Evolutionary conservation across 2,329 filamentous ascomycete species (phyloP), one percentile per base, ranked within the genome.

Genomic region (Fonsecaea nubica): DNA sequence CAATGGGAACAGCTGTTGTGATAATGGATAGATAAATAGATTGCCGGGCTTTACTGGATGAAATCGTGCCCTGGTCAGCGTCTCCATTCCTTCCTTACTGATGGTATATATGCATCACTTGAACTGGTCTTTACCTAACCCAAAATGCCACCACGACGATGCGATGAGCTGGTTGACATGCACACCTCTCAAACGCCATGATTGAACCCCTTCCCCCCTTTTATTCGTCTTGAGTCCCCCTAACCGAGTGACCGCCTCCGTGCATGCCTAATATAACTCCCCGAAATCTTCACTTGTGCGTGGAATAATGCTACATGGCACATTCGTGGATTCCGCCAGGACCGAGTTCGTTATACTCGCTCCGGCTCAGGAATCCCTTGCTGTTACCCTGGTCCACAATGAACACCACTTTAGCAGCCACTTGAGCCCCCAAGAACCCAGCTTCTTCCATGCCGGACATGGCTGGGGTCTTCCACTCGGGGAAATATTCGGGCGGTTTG

Each of bases 371-470:
- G 76, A 89, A 92, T 0, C 88, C 89, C 77, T 91, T 90, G 71
- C 81, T 87, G 55, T 84, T 77, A 4, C 88, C 88, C 71, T 88
- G 86, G 74, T 92, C 89, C 2, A 88, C 82, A 9, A 90, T 85
- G 76, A 91, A 92, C 57, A 91, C 79, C 25, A 91, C 87, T 78
- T 90, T 91, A 1, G 91, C 92, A 1, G 91, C 92, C 36, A 97
- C 90, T 79, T 96, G 92, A 2, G 92, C 91, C 10, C 93, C 93
- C 6, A 97, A 82, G 79, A 97, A 97, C 75, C 89, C 87, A 57
- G 91, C 88, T 79, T 97, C 93, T 75, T 97, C 93, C 74, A 85
- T 87, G 1, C 87, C 87, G 12, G 66, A 62, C 54, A 77, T 77
- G 72, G 79, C 78, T 63, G 89, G 87, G 79, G 91, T 93, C 76